Evolutionary conservation across 2,329 filamentous ascomycete species (phyloP), one percentile per base, ranked within the genome.

Genomic region (Ophiobolus disseminans): DNA sequence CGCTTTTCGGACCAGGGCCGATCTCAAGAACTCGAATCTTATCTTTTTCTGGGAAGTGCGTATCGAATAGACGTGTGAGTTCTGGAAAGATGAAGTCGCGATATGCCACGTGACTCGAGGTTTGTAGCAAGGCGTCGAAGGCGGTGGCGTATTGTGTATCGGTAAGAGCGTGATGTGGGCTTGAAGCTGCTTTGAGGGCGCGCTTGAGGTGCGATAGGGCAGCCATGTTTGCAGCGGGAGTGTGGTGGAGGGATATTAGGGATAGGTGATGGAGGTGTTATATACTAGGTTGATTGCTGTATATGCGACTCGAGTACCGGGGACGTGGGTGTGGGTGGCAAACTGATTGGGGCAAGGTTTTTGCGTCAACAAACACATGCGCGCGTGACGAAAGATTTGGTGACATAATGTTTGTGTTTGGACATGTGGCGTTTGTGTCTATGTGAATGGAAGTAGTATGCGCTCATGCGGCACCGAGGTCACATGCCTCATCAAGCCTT

Each of bases 11-110:
- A 7, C 84, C 84, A 0, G 85, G 82, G 54, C 82, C 82, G 40
- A 86, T 80, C 57, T 87, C 85, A 5, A 87, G 73, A 13, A 79
- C 76, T 3, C 83, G 85, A 51, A 86, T 66, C 10, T 59, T 37
- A 20, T 5, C 40, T 22, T 72, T 74, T 5, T 77, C 77, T 26
- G 69, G 59, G 55, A 79, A 64, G 25, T 82, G 69, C 45, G 74
- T 23, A 20, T 21, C 23, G 13, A 37, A 20, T 19, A 37, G 19
- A 10, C 20, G 35, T 20, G 35, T 22, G 11, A 37, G 35, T 20
- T 22, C 19, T 37, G 35, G 35, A 21, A 52, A 40, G 20, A 55
- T 46, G 48, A 55, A 55, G 22, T 55, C 34, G 61, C 74, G 55
- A 63, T 85, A 83, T 0, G 57, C 73, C 16, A 17, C 53, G 70